These are phyloP conservation scores for Verticillium nonalfalfae DNA, from an alignment of 2,329 filamentous ascomycete species.

Conservation along the genomic window DNA sequence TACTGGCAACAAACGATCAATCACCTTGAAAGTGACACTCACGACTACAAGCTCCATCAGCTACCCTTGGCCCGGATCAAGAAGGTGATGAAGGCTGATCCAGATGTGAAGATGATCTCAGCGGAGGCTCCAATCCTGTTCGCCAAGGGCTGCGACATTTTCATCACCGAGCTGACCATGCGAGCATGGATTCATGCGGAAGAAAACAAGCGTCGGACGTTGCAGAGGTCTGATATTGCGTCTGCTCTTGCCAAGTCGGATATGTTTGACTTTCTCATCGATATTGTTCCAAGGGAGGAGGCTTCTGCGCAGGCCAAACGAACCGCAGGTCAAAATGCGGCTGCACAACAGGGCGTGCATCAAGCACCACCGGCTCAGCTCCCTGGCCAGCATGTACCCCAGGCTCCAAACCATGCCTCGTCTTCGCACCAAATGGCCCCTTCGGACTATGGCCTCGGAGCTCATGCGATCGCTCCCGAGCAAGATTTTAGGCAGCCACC, in stretches of 20 bases:
- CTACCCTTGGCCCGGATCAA: slow-evolving; percentile 97
- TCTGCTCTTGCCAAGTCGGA: slow-evolving; percentile 94
- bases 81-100: slow-evolving; percentile 99
- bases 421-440: slow-evolving; percentile 51
- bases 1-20: slow-evolving; percentile 99
- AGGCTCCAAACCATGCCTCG: slow-evolving; percentile 47
- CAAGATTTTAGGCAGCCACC: slow-evolving; percentile 75
- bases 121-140: slow-evolving; percentile 97
- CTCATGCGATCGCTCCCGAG: slow-evolving; percentile 59
- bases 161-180: slow-evolving; percentile 98
- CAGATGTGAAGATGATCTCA: slow-evolving; percentile 99
- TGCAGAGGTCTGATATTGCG: slow-evolving; percentile 94
- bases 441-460: slow-evolving; percentile 54
- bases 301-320: slow-evolving; percentile 81
- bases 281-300: slow-evolving; percentile 95
- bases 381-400: slow-evolving; percentile 45
- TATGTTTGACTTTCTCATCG: slow-evolving; percentile 99
- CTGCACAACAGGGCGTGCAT: slow-evolving; percentile 25
- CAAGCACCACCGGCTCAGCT: slow-evolving; percentile 36
- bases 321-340: slow-evolving; percentile 44
- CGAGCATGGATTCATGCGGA: slow-evolving; percentile 99
- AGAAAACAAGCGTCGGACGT: slow-evolving; percentile 93
- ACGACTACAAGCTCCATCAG: slow-evolving; percentile 98
- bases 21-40: slow-evolving; percentile 87
- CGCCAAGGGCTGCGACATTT: slow-evolving; percentile 97